Evolutionary conservation across 2,329 filamentous ascomycete genomes (phyloP), one percentile per base, ranked within the genome.

Genomic region (Cytospora paraplurivora): DNA sequence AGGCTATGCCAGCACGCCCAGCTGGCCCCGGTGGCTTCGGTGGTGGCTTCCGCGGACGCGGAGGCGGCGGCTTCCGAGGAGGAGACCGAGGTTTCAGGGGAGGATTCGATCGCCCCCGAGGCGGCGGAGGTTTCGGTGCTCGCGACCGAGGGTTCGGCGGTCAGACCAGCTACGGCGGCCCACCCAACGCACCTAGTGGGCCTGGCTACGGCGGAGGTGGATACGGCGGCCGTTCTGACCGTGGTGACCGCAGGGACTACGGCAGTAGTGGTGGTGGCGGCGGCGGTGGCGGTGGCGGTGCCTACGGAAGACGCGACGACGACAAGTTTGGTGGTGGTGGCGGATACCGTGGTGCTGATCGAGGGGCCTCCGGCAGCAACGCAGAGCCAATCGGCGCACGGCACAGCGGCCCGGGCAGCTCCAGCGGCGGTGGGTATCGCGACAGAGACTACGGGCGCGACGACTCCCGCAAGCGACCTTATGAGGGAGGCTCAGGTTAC

Each of bases 1-100:
- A 94, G 77, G 86, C 88, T 17, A 82, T 87, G 68, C 85, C 89
- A 57, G 82, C 89, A 41, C 87, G 92, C 59, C 92, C 92, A 81
- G 59, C 84, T 67, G 89, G 83, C n/a, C 82, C 84, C 21, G 84
- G 84, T 53, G 82, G 80, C 15, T 79, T 82, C 62, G 86, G 84
- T 37, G 81, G 84, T 63, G 86, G 86, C 64, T 82, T 82, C 66
- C 78, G 81, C 33, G 80, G 81, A 60, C 56, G 64, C 6, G 59
- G 63, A n/a, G 57, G 65, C 47, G 81, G 81, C 50, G 79, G 79
- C 51, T 78, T 81, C 68, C 76, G 76, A 59, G 76, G 77, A 62
- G 76, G 74, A 41, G 71, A 73, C 64, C 73, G 76, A 56, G 76
- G 76, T 8, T 77, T 77, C 68, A 74, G 78, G 58, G 78, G 78